A percentile compares a stretch with the other conserved stretches of the same genome.
phyloP scores from a whole-genome alignment of 1,284 basidiomycete genomes.

The Apiotrichum gracile region DNA sequence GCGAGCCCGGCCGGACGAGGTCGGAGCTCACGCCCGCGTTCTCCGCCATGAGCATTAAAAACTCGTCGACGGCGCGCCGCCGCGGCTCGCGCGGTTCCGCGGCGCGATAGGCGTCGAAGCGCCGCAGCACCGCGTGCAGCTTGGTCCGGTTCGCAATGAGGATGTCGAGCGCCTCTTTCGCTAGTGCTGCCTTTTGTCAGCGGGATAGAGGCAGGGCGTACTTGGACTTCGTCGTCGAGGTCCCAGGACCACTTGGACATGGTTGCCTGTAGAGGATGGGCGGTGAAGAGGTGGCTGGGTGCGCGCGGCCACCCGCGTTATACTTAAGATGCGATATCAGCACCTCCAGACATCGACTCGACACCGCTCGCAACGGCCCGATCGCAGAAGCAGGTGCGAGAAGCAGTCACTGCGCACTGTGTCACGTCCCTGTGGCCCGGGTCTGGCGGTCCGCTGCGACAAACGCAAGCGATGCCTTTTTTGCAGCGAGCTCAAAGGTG shows the following conservation, averaged over 20 bases:
- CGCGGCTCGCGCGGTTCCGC: neutral
- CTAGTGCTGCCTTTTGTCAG: neutral
- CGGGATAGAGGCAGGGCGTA: neutral
- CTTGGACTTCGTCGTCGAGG: neutral
- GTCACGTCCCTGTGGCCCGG: too few relatives aligned
- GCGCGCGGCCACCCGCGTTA: too few relatives aligned
- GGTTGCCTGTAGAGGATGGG: too few relatives aligned
- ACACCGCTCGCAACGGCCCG: too few relatives aligned
- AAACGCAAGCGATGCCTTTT: too few relatives aligned
- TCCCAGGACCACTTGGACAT: neutral
- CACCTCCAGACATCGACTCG: too few relatives aligned
- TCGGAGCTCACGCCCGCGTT: neutral
- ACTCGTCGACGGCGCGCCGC: conserved; percentile 1
- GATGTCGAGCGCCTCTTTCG: neutral
- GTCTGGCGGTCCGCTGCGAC: too few relatives aligned
- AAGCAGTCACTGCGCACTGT: too few relatives aligned
- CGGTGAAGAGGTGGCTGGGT: too few relatives aligned
- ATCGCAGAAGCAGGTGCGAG: too few relatives aligned
- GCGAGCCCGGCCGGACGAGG: neutral
- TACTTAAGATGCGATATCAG: too few relatives aligned
- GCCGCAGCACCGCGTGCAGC: neutral
- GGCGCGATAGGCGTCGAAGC: neutral
- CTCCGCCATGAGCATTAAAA: neutral
- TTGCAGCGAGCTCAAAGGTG: too few relatives aligned
- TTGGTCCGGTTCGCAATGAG: neutral